Evolutionary conservation across 2,329 filamentous ascomycete species (phyloP).

Genomic region (Hypoxylon sp.): DNA sequence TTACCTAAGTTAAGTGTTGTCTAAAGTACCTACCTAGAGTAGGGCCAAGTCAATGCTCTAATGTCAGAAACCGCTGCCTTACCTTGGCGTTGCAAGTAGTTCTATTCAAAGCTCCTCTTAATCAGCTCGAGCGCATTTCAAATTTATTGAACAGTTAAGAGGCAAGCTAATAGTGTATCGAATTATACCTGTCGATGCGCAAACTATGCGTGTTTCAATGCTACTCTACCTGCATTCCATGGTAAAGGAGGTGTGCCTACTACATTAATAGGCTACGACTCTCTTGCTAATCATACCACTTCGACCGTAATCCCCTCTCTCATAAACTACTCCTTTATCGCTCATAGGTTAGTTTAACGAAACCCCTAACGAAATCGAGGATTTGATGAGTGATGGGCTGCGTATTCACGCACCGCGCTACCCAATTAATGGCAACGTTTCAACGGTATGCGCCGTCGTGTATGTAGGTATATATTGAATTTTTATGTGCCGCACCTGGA

Average conservation of each 20-base stretch:
- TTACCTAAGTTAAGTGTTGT: too few species aligned
- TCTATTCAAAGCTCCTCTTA: too few species aligned
- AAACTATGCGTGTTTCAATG: not conserved
- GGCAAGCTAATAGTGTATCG: too few species aligned
- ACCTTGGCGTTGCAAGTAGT: too few species aligned
- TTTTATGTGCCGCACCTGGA: slow-evolving; percentile 8
- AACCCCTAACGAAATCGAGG: too few species aligned
- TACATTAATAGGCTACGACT: slow-evolving; percentile 13
- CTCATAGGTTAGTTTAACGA: slow-evolving; percentile 2
- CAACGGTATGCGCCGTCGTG: slow-evolving; percentile 5
- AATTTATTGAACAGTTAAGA: too few species aligned
- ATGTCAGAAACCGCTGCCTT: too few species aligned
- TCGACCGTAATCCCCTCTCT: slow-evolving; percentile 7
- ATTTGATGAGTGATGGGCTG: not conserved
- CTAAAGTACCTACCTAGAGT: too few species aligned
- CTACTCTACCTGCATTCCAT: not conserved
- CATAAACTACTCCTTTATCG: not conserved
- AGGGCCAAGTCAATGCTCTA: too few species aligned
- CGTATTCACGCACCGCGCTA: slow-evolving; percentile 3
- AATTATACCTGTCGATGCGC: not conserved
- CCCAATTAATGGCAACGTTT: slow-evolving; percentile 12
- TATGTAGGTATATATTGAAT: slow-evolving; percentile 8
- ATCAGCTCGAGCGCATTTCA: too few species aligned
- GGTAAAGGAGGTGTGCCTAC: slow-evolving; percentile 8
- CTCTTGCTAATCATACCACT: slow-evolving; percentile 15